Evolutionary conservation across 2,329 filamentous ascomycete species (phyloP).

Genomic region (Teratosphaeria nubilosa): DNA sequence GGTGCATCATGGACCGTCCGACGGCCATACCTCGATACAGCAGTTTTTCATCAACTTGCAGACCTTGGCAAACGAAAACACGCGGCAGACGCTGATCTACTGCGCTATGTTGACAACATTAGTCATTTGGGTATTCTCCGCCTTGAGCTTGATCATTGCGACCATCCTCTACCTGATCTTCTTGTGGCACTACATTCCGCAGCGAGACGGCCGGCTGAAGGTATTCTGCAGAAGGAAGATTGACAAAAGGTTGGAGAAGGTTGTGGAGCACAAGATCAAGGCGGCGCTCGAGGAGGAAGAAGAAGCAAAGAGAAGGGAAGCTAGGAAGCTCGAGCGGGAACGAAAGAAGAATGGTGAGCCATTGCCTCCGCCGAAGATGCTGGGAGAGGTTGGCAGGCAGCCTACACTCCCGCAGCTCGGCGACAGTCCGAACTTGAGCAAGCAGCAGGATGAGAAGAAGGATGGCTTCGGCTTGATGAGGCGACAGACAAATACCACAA

Average conservation of each 20-base stretch:
- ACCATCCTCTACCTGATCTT: slow-evolving; percentile 76
- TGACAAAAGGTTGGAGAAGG: slow-evolving; percentile 71
- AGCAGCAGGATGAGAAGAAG: slow-evolving; percentile 34
- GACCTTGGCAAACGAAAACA: slow-evolving; percentile 60
- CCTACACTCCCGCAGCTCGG: slow-evolving; percentile 59
- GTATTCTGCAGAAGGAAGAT: slow-evolving; percentile 89
- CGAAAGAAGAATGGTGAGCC: slow-evolving; percentile 21
- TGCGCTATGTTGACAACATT: slow-evolving; percentile 89
- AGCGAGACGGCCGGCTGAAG: slow-evolving; percentile 65
- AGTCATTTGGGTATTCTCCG: slow-evolving; percentile 76
- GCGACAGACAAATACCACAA: slow-evolving; percentile 23
- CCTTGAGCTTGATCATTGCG: slow-evolving; percentile 62
- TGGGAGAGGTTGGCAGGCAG: slow-evolving; percentile 39
- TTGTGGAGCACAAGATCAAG: slow-evolving; percentile 79
- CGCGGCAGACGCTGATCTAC: slow-evolving; percentile 70
- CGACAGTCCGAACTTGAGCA: slow-evolving; percentile 43
- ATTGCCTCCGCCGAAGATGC: background rate
- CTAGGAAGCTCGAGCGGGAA: slow-evolving; percentile 37
- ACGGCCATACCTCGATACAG: slow-evolving; percentile 52
- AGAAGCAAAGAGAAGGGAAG: slow-evolving; percentile 40
- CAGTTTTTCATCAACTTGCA: slow-evolving; percentile 79
- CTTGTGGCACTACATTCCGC: slow-evolving; percentile 84
- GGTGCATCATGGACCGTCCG: slow-evolving; percentile 42
- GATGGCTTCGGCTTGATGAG: slow-evolving; percentile 23
- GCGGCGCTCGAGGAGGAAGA: slow-evolving; percentile 75